Percentiles rank a stretch among this genome's conserved stretches.
Evolutionary conservation across 2,329 filamentous ascomycete species (phyloP).

Genomic region (Trichoderma sp.): DNA sequence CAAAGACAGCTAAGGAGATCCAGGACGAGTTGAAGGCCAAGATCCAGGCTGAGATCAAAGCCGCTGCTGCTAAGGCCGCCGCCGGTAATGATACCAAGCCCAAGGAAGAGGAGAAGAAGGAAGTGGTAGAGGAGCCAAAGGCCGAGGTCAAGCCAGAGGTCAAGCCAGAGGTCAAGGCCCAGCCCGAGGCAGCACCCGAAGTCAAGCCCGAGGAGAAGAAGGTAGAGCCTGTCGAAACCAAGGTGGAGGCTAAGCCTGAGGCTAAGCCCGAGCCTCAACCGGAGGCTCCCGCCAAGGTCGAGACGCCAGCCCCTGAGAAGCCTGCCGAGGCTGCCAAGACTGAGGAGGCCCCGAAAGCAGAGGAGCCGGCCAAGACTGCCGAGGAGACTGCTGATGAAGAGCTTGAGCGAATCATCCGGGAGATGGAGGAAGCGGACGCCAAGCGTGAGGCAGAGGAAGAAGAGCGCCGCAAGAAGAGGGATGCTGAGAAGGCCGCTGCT

Average conservation of each 20-base stretch:
- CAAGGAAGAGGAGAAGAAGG: constrained; percentile 26
- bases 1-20: constrained; percentile 78
- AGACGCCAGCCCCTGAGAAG: background rate
- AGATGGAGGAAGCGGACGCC: constrained; percentile 59
- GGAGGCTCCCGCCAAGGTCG: constrained; percentile 2
- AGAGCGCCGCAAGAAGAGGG: constrained; percentile 47
- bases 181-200: background rate
- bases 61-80: constrained; percentile 48
- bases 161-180: background rate
- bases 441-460: constrained; percentile 49
- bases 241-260: constrained; percentile 16
- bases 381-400: constrained; percentile 50
- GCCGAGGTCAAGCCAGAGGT: constrained; percentile 29
- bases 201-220: constrained; percentile 1
- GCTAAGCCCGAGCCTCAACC: constrained; percentile 8
- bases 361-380: constrained; percentile 30
- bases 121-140: constrained; percentile 29
- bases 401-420: constrained; percentile 58
- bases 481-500: constrained; percentile 45
- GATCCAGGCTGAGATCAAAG: constrained; percentile 42
- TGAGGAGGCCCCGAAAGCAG: constrained; percentile 29
- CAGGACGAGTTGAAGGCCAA: constrained; percentile 79
- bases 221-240: background rate
- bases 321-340: constrained; percentile 32
- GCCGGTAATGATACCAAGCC: constrained; percentile 38